Evolutionary conservation across 1,284 basidiomycete genomes (phyloP).

Genomic region (Tilletia walkeri): DNA sequence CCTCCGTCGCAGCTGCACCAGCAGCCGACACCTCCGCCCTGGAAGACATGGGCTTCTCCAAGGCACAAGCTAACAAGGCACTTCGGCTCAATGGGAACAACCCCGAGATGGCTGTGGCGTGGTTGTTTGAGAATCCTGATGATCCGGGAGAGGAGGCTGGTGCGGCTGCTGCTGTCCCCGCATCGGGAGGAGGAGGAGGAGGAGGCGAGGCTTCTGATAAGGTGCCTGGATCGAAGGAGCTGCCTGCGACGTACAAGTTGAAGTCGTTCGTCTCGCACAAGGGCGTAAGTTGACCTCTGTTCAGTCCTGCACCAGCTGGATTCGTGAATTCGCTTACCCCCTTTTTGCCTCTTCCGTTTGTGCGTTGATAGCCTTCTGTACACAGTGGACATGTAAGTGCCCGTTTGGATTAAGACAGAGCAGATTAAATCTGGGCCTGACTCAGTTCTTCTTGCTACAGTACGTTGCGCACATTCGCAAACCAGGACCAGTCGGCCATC

Average conservation of each 20-base stretch:
- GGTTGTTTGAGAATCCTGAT: slow-evolving; percentile 93
- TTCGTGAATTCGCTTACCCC: neutral
- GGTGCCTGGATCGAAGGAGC: slow-evolving; percentile 45
- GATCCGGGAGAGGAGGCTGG: slow-evolving; percentile 68
- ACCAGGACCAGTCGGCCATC: slow-evolving; percentile 46
- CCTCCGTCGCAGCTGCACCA: slow-evolving; percentile 33
- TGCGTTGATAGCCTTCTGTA: slow-evolving; percentile 20
- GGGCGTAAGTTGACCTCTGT: slow-evolving; percentile 59
- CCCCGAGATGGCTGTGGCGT: slow-evolving; percentile 76
- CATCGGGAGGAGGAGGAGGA: neutral
- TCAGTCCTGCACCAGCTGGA: neutral
- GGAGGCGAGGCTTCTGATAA: neutral
- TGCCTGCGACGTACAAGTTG: slow-evolving; percentile 76
- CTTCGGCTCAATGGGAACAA: slow-evolving; percentile 78
- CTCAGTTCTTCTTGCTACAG: slow-evolving; percentile 58
- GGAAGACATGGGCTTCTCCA: slow-evolving; percentile 88
- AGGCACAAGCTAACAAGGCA: slow-evolving; percentile 80
- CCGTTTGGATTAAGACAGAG: neutral
- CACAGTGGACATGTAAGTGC: slow-evolving; percentile 29
- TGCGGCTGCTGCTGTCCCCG: slow-evolving; percentile 3
- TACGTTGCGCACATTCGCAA: slow-evolving; percentile 78
- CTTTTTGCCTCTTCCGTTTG: neutral
- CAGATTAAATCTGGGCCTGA: neutral
- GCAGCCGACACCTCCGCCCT: slow-evolving; percentile 62
- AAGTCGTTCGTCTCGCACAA: slow-evolving; percentile 97